These are phyloP conservation scores for Populus tremula DNA, from an alignment of 345 rosid species.

Conservation along the genomic window DNA sequence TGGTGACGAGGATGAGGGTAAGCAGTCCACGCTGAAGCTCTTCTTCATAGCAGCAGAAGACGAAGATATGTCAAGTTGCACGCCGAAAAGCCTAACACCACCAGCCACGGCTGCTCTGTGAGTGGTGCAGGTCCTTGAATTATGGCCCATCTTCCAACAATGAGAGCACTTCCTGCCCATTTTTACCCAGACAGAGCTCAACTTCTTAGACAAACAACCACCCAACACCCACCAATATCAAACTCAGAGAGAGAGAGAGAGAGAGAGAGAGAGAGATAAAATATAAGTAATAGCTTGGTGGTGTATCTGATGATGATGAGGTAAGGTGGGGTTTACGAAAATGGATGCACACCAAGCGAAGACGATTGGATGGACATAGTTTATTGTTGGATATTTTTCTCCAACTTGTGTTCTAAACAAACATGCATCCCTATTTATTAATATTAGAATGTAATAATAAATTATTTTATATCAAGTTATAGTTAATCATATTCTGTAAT, in stretches of 20 bases:
- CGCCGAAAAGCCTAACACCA: slow-evolving; percentile 53
- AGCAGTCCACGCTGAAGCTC: slow-evolving; percentile 56
- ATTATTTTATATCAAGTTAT: too few relatives aligned
- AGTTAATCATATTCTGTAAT: too few relatives aligned
- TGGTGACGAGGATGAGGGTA: slow-evolving; percentile 31
- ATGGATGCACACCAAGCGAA: slow-evolving; percentile 45
- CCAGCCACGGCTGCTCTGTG: slow-evolving; percentile 15
- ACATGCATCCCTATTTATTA: too few relatives aligned
- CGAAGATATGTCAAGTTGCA: slow-evolving; percentile 37
- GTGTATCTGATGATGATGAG: slow-evolving; percentile 26
- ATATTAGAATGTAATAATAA: too few relatives aligned
- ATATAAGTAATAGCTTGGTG: slow-evolving; percentile 32
- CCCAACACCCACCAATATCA: slow-evolving; percentile 8
- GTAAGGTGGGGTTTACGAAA: slow-evolving; percentile 36
- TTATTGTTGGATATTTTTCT: slow-evolving; percentile 31
- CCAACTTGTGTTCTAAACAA: slow-evolving; percentile 27
- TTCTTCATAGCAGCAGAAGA: slow-evolving; percentile 33
- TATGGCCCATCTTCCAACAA: slow-evolving; percentile 63
- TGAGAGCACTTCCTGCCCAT: slow-evolving; percentile 78
- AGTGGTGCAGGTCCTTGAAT: slow-evolving; percentile 54
- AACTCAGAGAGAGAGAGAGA: slow-evolving; percentile 12
- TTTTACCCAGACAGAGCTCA: slow-evolving; percentile 26
- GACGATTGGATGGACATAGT: slow-evolving; percentile 50
- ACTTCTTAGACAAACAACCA: slow-evolving; percentile 17
- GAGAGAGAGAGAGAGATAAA: slow-evolving; percentile 18